Evolutionary conservation across 2,329 filamentous ascomycete genomes (phyloP), one percentile per base, ranked within the genome.

Genomic region (Epichloe coenophiala): DNA sequence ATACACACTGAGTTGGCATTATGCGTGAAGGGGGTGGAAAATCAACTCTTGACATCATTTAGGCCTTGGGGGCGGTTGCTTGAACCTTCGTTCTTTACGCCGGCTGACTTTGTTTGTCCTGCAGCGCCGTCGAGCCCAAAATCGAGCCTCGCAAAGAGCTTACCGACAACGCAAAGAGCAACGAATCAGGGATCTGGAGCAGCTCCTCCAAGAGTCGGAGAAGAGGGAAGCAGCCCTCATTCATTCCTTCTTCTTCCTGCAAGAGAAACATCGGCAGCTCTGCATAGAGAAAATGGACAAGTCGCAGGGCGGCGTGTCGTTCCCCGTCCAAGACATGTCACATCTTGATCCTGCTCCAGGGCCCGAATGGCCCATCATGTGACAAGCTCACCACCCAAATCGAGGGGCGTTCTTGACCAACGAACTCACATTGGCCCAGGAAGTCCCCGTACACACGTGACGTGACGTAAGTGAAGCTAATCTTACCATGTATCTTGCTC

Each of bases 101-200:
- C 23, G 2, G 23, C 27, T 31, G 27, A 31, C 27, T 11, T 11
- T 23, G 3, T 2, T 5, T 9, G 5, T 23, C 4, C 33, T 23
- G 33, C 53, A 64, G 62, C 58, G 62, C 31, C 61, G 63, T 9
- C 57, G 62, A 39, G 63, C 61, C 23, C 61, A 63, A 40, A 65
- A 65, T 54, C 55, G 63, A 48, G 61, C 61, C 47, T 64, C 62
- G 9, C 63, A 65, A 48, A 56, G 60, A 6, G 62, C 61, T 21
- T 65, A 65, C 51, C 58, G 62, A 35, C 60, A 64, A 51, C 60
- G 63, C 51, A 65, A 62, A 46, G 60, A 84, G 59, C 79, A 82
- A 61, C 75, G 81, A 54, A 81, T 82, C 59, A 75, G 76, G 54
- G 80, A 83, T 56, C 73, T 83, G 19, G 80, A 83, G 61, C 61